Base-by-base conservation (phyloP, 2,329 filamentous ascomycete species). In the Rutstroemia sp. region DNA sequence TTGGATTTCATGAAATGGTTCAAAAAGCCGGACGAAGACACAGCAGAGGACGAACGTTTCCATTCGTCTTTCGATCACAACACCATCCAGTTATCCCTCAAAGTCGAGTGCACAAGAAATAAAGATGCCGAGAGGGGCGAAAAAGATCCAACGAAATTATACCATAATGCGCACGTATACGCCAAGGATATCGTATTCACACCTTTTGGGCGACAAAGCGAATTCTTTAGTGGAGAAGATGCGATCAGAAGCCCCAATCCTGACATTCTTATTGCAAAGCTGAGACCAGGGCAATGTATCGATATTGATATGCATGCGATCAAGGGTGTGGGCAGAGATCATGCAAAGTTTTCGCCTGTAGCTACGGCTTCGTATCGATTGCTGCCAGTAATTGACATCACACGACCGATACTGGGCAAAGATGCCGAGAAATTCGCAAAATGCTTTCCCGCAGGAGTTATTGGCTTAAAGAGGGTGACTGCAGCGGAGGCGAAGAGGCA, bases 341-440 rank as follows among this genome's bases (percentile, higher is more conserved):
- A 99, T 72, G 87, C 94, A 65, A 99, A 99, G 73, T 99, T 94
- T 76, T 96, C 90, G 0, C 94, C 94, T 48, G 94, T 97, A 38
- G 92, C 92, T 3, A 96, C 94, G 1, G 94, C 94, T 3, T 89
- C 88, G 23, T 99, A 99, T 76, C 84, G 94, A 50, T 80, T 99
- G 19, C 76, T 99, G 68, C 94, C 94, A 7, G 86, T 86, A 63
- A 97, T 99, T 72, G 80, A 81, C 61, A 97, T 99, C 68, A 76
- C 80, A 46, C 76, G 80, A 64, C 94, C 94, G 19, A 97, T 99
- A 59, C 70, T 95, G 4, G 94, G 92, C 45, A 77, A 79, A 42
- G 91, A 97, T 67, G 94, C 94, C 2, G 81, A 84, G 68, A 96
- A 96, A 71, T 97, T 99, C 68, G 83, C 86, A 46, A 79, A 81